A percentile compares a stretch with the other conserved stretches of the same genome.
Conservation (phyloP, 2,329 filamentous ascomycete genomes). For the Stemphylium beticola region DNA sequence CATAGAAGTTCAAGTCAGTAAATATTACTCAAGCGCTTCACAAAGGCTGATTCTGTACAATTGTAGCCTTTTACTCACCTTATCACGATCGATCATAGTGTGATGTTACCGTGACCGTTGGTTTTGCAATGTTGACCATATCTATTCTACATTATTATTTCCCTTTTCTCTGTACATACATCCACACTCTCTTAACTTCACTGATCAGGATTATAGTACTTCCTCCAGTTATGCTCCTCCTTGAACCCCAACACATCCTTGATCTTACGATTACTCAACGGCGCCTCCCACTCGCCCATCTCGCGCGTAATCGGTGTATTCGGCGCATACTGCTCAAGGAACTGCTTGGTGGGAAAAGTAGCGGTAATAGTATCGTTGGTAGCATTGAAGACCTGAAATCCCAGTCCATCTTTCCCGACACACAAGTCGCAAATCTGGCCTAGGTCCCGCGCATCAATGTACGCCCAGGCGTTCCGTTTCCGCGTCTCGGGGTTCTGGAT, state of each 20-base stretch:
- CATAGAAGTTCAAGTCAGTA: constrained; percentile 12
- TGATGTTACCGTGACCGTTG: too few relatives aligned
- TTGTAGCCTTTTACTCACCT: too few relatives aligned
- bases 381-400: constrained; percentile 69
- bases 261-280: constrained; percentile 67
- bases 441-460: constrained; percentile 67
- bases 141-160: neutral
- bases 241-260: constrained; percentile 64
- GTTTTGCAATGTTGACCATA: too few relatives aligned
- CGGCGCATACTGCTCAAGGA: constrained; percentile 59
- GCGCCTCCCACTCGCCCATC: constrained; percentile 65
- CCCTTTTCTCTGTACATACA: neutral
- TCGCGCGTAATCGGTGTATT: constrained; percentile 60
- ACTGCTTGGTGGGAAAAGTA: constrained; percentile 58
- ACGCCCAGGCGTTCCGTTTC: constrained; percentile 67
- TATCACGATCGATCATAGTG: too few relatives aligned
- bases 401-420: constrained; percentile 61
- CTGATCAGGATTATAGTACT: constrained; percentile 52
- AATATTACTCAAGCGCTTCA: neutral
- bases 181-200: neutral
- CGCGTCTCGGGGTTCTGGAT: constrained; percentile 58
- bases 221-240: constrained; percentile 64
- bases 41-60: too few relatives aligned
- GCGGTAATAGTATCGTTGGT: constrained; percentile 68
- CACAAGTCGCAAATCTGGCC: constrained; percentile 66